A percentile compares a stretch with the other conserved stretches of the same genome.
phyloP scores from a whole-genome alignment of 805 yeast genomes.

The Metschnikowia corniflorae region DNA sequence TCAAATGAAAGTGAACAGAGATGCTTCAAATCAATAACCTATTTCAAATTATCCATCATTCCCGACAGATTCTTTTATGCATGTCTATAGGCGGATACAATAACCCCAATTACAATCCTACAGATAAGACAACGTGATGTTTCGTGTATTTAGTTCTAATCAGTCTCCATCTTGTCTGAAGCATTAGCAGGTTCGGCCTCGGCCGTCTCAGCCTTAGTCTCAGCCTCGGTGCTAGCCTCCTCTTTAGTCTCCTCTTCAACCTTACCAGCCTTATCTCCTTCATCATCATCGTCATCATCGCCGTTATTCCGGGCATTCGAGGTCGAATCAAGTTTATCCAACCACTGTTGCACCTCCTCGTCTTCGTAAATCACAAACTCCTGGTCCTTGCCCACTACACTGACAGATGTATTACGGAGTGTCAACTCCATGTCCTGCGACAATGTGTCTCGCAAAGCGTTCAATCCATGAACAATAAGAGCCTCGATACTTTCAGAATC shows the following conservation, averaged over 20 bases:
- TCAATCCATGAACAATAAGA: slow-evolving; percentile 79
- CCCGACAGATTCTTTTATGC: too few relatives aligned
- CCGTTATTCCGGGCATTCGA: slow-evolving; percentile 53
- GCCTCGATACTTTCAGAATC: slow-evolving; percentile 60
- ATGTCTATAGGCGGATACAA: too few relatives aligned
- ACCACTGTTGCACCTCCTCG: slow-evolving; percentile 81
- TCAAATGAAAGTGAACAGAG: too few relatives aligned
- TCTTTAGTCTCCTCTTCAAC: slow-evolving; percentile 6
- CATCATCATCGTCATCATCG: slow-evolving; percentile 27
- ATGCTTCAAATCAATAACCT: too few relatives aligned
- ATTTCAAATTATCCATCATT: too few relatives aligned
- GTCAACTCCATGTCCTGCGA: slow-evolving; percentile 92
- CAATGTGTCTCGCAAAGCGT: slow-evolving; percentile 89
- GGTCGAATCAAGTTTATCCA: slow-evolving; percentile 67
- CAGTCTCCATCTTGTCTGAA: slow-evolving; percentile 41
- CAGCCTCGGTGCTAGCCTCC: slow-evolving; percentile 8
- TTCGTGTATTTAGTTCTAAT: slow-evolving; percentile 18
- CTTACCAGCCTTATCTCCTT: slow-evolving; percentile 15
- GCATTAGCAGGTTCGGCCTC: slow-evolving; percentile 16
- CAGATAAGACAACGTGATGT: too few relatives aligned
- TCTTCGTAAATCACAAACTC: slow-evolving; percentile 80
- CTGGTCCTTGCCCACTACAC: slow-evolving; percentile 81
- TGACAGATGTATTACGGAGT: slow-evolving; percentile 79
- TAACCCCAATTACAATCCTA: too few relatives aligned
- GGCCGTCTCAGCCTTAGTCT: slow-evolving; percentile 12